phyloP scores from a whole-genome alignment of 2,329 filamentous ascomycete species.

The Aspergillus sp. region DNA sequence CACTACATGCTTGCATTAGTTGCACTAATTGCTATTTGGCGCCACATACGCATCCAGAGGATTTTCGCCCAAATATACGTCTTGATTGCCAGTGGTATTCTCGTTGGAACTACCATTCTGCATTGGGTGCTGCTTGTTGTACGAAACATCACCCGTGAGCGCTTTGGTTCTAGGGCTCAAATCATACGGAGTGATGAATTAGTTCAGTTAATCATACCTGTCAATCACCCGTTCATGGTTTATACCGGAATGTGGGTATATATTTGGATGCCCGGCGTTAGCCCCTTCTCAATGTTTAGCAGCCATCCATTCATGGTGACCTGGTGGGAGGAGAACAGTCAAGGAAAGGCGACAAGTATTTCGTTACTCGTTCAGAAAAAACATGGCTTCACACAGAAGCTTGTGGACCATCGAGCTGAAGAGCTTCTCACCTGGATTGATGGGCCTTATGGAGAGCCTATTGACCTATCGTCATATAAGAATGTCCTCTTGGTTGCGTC shows the following conservation, averaged over 20 bases:
- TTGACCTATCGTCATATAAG: conserved; percentile 28
- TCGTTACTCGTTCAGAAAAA: conserved; percentile 4
- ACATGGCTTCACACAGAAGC: conserved; percentile 21
- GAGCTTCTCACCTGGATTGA: conserved; percentile 26
- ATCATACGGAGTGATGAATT: neutral
- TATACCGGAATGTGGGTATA: conserved; percentile 24
- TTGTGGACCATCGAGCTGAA: conserved; percentile 21
- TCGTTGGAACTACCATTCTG: conserved; percentile 6
- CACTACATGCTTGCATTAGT: conserved; percentile 3
- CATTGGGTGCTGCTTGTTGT: conserved; percentile 20
- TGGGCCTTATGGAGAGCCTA: conserved; percentile 30
- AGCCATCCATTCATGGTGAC: conserved; percentile 33
- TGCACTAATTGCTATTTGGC: conserved; percentile 2
- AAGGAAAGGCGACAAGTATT: conserved; percentile 26
- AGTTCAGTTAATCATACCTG: conserved; percentile 15
- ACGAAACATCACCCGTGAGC: conserved; percentile 21
- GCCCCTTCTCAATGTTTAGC: conserved; percentile 24
- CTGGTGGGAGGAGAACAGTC: conserved; percentile 23
- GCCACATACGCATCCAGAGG: neutral
- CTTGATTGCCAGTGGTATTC: neutral
- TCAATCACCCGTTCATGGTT: conserved; percentile 20
- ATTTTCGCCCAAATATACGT: conserved; percentile 3
- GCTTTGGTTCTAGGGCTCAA: conserved; percentile 14
- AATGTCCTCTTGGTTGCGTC: conserved; percentile 36
- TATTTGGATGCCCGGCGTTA: conserved; percentile 27